Evolutionary conservation across 2,329 filamentous ascomycete genomes (phyloP), one percentile per base, ranked within the genome.

Genomic region (Paecilomyces formosus): DNA sequence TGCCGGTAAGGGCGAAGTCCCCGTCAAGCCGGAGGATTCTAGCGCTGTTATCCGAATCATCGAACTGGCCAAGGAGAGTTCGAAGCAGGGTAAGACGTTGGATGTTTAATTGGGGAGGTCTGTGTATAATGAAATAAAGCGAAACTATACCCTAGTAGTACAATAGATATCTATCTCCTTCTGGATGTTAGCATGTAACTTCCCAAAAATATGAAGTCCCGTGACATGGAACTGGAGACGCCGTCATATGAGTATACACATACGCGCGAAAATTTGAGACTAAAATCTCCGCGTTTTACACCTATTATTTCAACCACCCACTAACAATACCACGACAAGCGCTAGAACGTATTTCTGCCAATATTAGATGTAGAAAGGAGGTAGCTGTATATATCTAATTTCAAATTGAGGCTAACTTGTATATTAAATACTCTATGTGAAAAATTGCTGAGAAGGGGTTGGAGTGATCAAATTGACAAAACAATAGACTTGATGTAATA

Each of bases 1-100:
- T 54, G 69, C 70, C n/a, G 81, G 81, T n/a, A 73, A 81, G 64
- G 78, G 75, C 0, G 74, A 78, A 7, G 74, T 85, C 26, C 82
- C 83, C 2, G 83, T 83, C 12, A 81, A 78, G 61, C 77, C 81
- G 2, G 76, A 75, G 52, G 79, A 83, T 60, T 80, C 82, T 12
- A 74, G 77, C 50, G 75, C 81, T 64, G 79, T 85, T 4, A 78
- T 86, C 62, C 76, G 74, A 58, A 73, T 85, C 62, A 81, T 85
- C 63, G 83, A 86, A 70, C 67, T 82, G 61, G 82, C 80, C 15
- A 76, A 75, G 62, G 74, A 81, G 70, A 84, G 81, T 65, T 83
- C 81, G 13, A 74, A 72, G 62, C 73, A 71, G 61, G 81, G 81
- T 3, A 79, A 73, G 72, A 82, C 81, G 1, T 49, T 81, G 62